These are phyloP conservation scores for Curvularia hawaiiensis DNA, from an alignment of 2,329 filamentous ascomycete species.

Conservation along the genomic window DNA sequence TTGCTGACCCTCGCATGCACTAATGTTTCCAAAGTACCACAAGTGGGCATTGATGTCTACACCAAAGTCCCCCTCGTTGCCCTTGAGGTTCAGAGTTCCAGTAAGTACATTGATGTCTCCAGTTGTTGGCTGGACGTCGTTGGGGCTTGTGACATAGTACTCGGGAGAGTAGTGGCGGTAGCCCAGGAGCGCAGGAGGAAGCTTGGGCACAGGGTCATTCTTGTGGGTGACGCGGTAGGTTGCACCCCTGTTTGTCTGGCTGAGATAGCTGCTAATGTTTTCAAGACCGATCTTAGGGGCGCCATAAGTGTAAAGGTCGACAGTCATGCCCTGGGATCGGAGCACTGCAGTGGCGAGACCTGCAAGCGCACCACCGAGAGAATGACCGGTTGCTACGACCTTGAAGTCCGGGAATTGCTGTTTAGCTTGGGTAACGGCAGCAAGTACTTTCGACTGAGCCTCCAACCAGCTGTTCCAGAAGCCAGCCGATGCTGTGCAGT, in stretches of 20 bases:
- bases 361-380: constrained; percentile 69
- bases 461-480: constrained; percentile 66
- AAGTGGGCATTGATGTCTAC: constrained; percentile 40
- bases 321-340: constrained; percentile 53
- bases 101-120: constrained; percentile 30
- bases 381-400: constrained; percentile 69
- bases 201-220: constrained; percentile 69
- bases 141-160: constrained; percentile 56
- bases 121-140: constrained; percentile 23
- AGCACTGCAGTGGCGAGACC: constrained; percentile 64
- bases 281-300: constrained; percentile 68
- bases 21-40: constrained; percentile 46
- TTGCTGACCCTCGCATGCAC: constrained; percentile 35
- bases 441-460: constrained; percentile 51
- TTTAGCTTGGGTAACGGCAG: constrained; percentile 53
- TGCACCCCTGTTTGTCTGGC: constrained; percentile 55
- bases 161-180: constrained; percentile 73
- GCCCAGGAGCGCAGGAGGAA: constrained; percentile 65
- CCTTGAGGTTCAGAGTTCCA: constrained; percentile 29
- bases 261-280: constrained; percentile 60
- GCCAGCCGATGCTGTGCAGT: constrained; percentile 62
- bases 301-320: constrained; percentile 70
- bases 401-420: constrained; percentile 57
- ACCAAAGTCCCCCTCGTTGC: constrained; percentile 39
- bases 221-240: constrained; percentile 70